These are phyloP conservation scores for Penicillium sp. DNA, from an alignment of 2,329 filamentous ascomycete species.

Conservation along the genomic window DNA sequence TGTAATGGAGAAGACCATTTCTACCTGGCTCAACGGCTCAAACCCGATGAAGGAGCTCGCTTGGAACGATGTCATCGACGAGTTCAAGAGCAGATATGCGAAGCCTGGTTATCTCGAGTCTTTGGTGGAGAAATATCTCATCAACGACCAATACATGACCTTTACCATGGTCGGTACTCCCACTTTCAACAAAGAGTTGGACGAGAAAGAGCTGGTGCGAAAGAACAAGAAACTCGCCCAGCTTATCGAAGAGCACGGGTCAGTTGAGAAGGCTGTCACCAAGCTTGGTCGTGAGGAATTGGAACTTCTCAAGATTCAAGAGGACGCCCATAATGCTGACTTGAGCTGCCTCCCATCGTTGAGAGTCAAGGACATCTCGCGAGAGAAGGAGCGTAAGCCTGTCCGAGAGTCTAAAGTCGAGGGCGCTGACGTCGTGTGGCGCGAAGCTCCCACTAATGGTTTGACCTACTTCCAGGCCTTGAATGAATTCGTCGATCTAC, in stretches of 20 bases:
- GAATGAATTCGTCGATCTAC: constrained; percentile 73
- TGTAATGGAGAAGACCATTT: constrained; percentile 81
- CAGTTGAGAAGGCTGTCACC: constrained; percentile 67
- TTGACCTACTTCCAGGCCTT: constrained; percentile 93
- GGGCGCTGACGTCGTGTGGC: constrained; percentile 76
- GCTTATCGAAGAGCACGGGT: constrained; percentile 65
- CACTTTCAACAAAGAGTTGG: constrained; percentile 70
- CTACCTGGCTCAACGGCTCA: constrained; percentile 92
- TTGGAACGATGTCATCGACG: constrained; percentile 83
- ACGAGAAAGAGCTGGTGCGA: constrained; percentile 70
- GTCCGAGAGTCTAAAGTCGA: constrained; percentile 56
- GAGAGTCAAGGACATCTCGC: constrained; percentile 82
- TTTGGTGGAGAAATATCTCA: constrained; percentile 81
- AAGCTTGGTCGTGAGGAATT: constrained; percentile 75
- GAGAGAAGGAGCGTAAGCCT: constrained; percentile 72
- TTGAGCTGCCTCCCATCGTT: constrained; percentile 85
- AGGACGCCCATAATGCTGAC: constrained; percentile 78
- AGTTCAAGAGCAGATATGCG: constrained; percentile 74
- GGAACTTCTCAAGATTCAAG: constrained; percentile 75
- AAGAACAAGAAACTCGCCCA: constrained; percentile 72
- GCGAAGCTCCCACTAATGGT: constrained; percentile 89
- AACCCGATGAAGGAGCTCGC: constrained; percentile 88
- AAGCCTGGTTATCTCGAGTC: constrained; percentile 78
- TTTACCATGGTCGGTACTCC: constrained; percentile 92
- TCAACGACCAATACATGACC: constrained; percentile 80